Conservation (phyloP, 139 green algal genomes). For the Chlorella sp. region DNA sequence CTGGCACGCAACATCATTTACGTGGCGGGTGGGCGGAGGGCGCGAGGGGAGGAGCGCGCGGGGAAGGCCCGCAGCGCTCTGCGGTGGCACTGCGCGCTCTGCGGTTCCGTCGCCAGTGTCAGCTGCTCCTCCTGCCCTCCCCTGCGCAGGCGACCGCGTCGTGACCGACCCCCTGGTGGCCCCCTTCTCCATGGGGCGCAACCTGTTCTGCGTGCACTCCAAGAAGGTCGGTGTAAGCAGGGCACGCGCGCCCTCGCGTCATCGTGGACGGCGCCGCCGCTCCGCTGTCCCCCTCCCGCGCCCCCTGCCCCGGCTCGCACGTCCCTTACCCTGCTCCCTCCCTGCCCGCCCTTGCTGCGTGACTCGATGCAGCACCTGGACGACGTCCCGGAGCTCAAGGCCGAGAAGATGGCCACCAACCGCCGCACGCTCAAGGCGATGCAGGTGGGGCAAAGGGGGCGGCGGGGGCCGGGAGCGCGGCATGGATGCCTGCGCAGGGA, state of each 20-base stretch:
- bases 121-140: not conserved
- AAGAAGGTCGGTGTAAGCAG: conserved; percentile 54
- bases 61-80: no score
- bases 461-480: not conserved
- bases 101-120: no score
- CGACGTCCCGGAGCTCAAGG: conserved; percentile 86
- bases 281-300: not conserved
- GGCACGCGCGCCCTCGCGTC: no score
- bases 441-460: conserved; percentile 25
- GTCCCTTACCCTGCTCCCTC: not conserved
- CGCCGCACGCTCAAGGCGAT: conserved; percentile 81
- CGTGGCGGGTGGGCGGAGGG: no score
- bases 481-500: not conserved
- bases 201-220: conserved; percentile 98
- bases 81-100: no score
- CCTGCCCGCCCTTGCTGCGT: not conserved
- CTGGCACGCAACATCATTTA: no score
- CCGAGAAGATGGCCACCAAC: conserved; percentile 90
- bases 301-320: not conserved
- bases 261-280: no score
- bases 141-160: conserved; percentile 92
- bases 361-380: conserved; percentile 97
- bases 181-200: conserved; percentile 99
- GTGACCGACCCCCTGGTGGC: conserved; percentile 96
- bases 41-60: no score